Evolutionary conservation across 306 rosid genomes (phyloP), one percentile per base, ranked within the genome.

Genomic region (Lupinus albus): DNA sequence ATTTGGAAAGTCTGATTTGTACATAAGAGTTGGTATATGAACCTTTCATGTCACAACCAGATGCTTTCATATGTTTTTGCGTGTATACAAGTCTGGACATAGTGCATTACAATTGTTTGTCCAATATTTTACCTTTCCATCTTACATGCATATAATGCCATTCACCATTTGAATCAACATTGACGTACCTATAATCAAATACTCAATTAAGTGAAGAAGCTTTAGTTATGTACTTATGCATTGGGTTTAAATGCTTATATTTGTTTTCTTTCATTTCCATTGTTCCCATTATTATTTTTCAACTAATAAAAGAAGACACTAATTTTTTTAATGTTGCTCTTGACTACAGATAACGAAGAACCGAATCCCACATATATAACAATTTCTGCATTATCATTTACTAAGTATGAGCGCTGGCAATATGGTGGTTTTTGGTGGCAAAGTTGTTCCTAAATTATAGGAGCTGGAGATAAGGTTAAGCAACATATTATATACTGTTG

Each of bases 341-440:
- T 7, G 8, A 69, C 72, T 68, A 3, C 83, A 92, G 98, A 78
- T 62, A 80, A 78, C 54, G 91, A 79, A 68, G 91, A 89, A 68
- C 76, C 84, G 0, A 72, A 83, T 72, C 73, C 83, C 28, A n/a
- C 41, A 49, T 62, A 56, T 58, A 85, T 8, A 66, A 59, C 78
- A 36, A 54, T 75, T 3, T 58, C 71, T 33, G 77, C 67, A 44
- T 44, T 83, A 0, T 79, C 80, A 11, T 64, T 79, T 18, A 56
- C 69, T 11, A 80, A 82, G 51, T 85, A 87, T 45, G 77, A 84
- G 71, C 84, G 81, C 51, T 87, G 89, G 86, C 91, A 87, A n/a
- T n/a, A 58, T 89, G 98, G 98, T 92, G 98, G 96, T 79, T 80
- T 78, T 60, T 92, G 76, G 86, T 92, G 75, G 80, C 75, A 28